These are phyloP conservation scores for Barnettozyma wickerhamii DNA, from an alignment of 805 yeast species.

Conservation along the genomic window DNA sequence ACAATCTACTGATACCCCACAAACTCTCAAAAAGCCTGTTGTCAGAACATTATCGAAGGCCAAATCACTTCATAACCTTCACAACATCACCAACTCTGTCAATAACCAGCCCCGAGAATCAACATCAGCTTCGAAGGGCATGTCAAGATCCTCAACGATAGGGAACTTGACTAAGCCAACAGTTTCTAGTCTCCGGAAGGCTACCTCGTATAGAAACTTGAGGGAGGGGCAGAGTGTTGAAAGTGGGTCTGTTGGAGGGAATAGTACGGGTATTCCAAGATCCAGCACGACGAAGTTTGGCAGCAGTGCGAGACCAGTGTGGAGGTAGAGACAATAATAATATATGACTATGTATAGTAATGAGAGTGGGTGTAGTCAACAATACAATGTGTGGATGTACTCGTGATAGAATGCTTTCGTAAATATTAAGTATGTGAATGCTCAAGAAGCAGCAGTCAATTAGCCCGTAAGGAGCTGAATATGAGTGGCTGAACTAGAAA, in stretches of 20 bases:
- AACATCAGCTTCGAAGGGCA: slow-evolving; percentile 5
- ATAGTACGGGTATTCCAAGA: slow-evolving; percentile 7
- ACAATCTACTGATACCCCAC: too few species aligned
- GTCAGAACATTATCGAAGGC: background rate
- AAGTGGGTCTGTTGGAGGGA: too few species aligned
- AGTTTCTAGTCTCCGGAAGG: slow-evolving; percentile 18
- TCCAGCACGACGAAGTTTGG: slow-evolving; percentile 3
- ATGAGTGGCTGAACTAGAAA: too few species aligned
- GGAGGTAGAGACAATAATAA: background rate
- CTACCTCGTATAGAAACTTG: slow-evolving; percentile 14
- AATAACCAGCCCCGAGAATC: background rate
- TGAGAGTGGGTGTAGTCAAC: too few species aligned
- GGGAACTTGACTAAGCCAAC: slow-evolving; percentile 21
- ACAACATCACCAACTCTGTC: slow-evolving; percentile 9
- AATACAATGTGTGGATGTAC: too few species aligned
- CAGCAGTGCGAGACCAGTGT: background rate
- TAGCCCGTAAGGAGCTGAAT: too few species aligned
- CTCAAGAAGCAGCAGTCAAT: too few species aligned
- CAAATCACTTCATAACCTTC: slow-evolving; percentile 8
- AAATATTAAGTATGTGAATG: too few species aligned
- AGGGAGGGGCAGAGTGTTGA: too few species aligned
- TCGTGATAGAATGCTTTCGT: too few species aligned
- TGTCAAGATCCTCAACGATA: slow-evolving; percentile 19
- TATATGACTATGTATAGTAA: too few species aligned
- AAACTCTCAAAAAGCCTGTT: slow-evolving; percentile 3